Evolutionary conservation across 2,329 filamentous ascomycete genomes (phyloP).

Genomic region (Plectosphaerella sp.): DNA sequence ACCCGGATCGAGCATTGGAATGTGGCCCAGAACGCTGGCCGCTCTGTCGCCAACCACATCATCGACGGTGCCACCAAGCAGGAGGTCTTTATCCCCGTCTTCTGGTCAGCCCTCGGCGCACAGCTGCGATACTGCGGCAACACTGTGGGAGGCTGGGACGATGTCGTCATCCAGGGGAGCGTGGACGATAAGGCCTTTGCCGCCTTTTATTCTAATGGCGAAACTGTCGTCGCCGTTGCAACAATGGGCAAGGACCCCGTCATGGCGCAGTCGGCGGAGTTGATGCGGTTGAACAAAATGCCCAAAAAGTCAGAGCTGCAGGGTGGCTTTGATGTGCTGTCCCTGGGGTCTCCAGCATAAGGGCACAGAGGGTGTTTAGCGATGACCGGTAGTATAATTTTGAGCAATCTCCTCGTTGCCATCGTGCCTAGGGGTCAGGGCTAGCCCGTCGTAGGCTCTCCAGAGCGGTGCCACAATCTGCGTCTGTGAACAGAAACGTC

Average conservation of each 20-base stretch:
- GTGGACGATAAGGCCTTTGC: constrained; percentile 76
- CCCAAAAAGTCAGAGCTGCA: constrained; percentile 72
- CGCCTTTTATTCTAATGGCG: constrained; percentile 83
- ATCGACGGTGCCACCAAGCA: constrained; percentile 56
- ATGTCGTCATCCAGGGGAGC: constrained; percentile 74
- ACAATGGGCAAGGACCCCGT: constrained; percentile 88
- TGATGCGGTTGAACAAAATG: constrained; percentile 84
- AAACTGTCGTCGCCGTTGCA: constrained; percentile 83
- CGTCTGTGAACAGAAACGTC: constrained; percentile 10
- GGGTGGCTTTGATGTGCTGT: constrained; percentile 52
- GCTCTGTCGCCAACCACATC: constrained; percentile 74
- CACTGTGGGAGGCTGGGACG: constrained; percentile 76
- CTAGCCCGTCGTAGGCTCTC: background rate
- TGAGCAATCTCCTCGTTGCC: too few species aligned
- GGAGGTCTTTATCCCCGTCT: constrained; percentile 82
- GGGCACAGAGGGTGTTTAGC: background rate
- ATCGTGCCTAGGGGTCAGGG: background rate
- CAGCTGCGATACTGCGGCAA: constrained; percentile 94
- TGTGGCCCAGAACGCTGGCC: constrained; percentile 89
- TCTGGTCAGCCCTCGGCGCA: constrained; percentile 89
- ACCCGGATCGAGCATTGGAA: constrained; percentile 98
- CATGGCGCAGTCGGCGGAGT: constrained; percentile 75
- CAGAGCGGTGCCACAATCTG: constrained; percentile 22
- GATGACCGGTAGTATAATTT: background rate
- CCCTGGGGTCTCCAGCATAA: constrained; percentile 24